Conservation (phyloP, 257 asterid species). For the Nicotiana attenuata region DNA sequence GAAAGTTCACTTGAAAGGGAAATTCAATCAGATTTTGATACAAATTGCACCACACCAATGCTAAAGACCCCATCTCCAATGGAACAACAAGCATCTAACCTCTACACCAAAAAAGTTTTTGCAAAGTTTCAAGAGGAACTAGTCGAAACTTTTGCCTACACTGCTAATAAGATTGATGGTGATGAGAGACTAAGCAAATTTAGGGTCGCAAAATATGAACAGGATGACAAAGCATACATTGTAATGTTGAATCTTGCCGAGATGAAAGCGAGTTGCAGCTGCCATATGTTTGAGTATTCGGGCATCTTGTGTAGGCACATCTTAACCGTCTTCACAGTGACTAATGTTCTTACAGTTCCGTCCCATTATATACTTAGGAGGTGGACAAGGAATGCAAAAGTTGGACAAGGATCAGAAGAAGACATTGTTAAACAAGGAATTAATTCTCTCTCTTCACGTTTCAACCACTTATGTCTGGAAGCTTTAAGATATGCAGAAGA, state of each 20-base stretch:
- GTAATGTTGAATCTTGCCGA: constrained; percentile 45
- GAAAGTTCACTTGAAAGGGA: constrained; percentile 60
- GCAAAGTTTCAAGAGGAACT: constrained; percentile 76
- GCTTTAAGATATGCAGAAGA: constrained; percentile 61
- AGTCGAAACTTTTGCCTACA: constrained; percentile 80
- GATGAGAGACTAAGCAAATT: constrained; percentile 51
- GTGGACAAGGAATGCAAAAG: constrained; percentile 64
- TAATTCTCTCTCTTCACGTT: constrained; percentile 53
- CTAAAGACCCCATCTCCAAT: constrained; percentile 79
- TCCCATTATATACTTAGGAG: constrained; percentile 62
- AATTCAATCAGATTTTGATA: constrained; percentile 61
- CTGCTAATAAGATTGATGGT: constrained; percentile 69
- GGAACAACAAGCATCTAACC: constrained; percentile 73
- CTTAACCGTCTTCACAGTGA: constrained; percentile 72
- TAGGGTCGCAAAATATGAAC: constrained; percentile 78
- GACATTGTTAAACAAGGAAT: constrained; percentile 23
- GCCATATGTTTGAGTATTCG: constrained; percentile 76
- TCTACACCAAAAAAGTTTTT: constrained; percentile 60
- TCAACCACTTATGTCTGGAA: constrained; percentile 55
- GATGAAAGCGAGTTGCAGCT: constrained; percentile 74
- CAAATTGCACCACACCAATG: constrained; percentile 44
- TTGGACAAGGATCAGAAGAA: constrained; percentile 32
- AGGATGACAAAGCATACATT: constrained; percentile 63
- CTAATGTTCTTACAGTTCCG: constrained; percentile 68
- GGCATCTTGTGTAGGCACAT: constrained; percentile 75